Conservation (phyloP, 2,329 filamentous ascomycete species). For the Aspergillus bombycis region DNA sequence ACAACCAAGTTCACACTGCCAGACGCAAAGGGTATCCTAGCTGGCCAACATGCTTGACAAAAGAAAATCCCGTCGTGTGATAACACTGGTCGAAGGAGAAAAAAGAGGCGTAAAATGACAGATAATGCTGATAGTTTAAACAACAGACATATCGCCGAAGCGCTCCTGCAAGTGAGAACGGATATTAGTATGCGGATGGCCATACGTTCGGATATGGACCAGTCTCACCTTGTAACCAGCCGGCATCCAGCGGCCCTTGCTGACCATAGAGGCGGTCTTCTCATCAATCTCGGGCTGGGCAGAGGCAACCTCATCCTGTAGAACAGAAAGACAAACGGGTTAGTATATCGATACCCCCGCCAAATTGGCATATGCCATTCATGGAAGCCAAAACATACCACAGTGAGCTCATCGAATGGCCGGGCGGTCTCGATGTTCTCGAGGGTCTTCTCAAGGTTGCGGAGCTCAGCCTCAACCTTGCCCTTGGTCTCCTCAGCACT, state of each 20-base stretch:
- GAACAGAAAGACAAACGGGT: conserved; percentile 14
- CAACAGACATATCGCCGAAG: conserved; percentile 93
- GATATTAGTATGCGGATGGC: conserved; percentile 7
- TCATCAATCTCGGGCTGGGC: conserved; percentile 97
- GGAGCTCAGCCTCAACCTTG: conserved; percentile 92
- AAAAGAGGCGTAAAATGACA: conserved; percentile 32
- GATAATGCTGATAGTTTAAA: conserved; percentile 64
- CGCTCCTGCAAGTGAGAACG: conserved; percentile 71
- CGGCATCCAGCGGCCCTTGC: conserved; percentile 97
- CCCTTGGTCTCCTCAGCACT: conserved; percentile 96
- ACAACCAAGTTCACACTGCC: conserved; percentile 36
- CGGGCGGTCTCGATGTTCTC: conserved; percentile 96
- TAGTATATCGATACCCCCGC: background rate
- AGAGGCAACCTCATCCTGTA: conserved; percentile 87
- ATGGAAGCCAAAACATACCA: conserved; percentile 64
- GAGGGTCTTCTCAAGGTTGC: conserved; percentile 90
- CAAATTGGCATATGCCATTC: background rate
- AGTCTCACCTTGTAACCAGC: conserved; percentile 93
- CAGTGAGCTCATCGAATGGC: conserved; percentile 95
- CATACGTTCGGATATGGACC: background rate
- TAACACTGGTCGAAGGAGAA: conserved; percentile 36
- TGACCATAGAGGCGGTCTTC: conserved; percentile 91
- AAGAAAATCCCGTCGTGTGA: conserved; percentile 34
- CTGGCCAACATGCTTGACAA: conserved; percentile 30
- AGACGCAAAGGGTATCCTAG: conserved; percentile 26